Conservation (phyloP, 2,329 filamentous ascomycete species). For the Curvularia sp. region DNA sequence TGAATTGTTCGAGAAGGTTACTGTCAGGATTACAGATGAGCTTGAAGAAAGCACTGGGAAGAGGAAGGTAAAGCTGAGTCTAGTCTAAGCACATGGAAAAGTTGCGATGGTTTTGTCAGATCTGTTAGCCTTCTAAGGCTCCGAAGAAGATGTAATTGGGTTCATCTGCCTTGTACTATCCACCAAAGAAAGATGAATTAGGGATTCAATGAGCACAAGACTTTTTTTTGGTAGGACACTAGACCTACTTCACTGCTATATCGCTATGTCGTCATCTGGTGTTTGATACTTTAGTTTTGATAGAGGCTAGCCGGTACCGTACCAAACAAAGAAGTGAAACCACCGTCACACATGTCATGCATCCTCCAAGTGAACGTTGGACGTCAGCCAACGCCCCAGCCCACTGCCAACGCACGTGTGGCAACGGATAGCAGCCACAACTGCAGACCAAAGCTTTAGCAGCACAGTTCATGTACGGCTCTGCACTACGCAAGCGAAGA, state of each 20-base stretch:
- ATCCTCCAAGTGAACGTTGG: background rate
- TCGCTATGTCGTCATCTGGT: background rate
- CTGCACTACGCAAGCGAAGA: background rate
- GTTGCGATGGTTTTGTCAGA: background rate
- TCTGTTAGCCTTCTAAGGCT: background rate
- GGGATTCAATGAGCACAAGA: background rate
- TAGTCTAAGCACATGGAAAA: conserved; percentile 46
- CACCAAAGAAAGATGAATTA: background rate
- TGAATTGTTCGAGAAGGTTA: conserved; percentile 91
- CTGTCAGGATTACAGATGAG: conserved; percentile 87
- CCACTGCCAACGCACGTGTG: background rate
- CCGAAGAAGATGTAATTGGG: background rate
- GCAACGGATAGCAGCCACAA: conserved; percentile 1
- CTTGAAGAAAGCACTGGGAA: conserved; percentile 97
- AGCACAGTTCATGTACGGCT: background rate
- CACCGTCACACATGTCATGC: background rate
- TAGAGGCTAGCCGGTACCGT: background rate
- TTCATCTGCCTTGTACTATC: background rate
- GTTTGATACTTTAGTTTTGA: background rate
- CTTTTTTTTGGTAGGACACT: background rate
- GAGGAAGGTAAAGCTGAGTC: conserved; percentile 79
- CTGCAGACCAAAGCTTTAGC: background rate
- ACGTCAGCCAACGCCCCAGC: background rate
- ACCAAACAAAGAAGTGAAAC: background rate
- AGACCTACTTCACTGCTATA: background rate